These are phyloP conservation scores for Nasturtium officinale DNA, from an alignment of 345 rosid genomes.

Conservation along the genomic window DNA sequence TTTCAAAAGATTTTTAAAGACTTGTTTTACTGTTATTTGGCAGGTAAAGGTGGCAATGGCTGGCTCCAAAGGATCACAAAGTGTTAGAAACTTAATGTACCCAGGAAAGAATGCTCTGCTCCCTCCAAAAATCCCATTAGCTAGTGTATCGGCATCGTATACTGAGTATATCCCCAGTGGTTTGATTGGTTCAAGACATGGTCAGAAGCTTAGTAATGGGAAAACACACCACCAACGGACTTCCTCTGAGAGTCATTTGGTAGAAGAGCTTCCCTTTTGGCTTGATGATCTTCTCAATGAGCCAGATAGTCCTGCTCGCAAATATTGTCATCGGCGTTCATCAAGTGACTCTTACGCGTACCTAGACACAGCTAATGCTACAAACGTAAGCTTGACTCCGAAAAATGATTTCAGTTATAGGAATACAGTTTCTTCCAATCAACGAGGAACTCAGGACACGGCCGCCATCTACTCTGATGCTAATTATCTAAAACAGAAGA, in stretches of 20 bases:
- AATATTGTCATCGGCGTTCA: conserved; percentile 93
- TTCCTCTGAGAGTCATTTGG: conserved; percentile 78
- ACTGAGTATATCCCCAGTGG: conserved; percentile 63
- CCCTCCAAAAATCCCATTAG: conserved; percentile 94
- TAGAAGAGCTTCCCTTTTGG: conserved; percentile 99
- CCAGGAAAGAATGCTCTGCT: conserved; percentile 80
- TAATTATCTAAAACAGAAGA: conserved; percentile 54
- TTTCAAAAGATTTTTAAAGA: background rate
- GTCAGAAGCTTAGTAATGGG: conserved; percentile 69
- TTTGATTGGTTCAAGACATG: conserved; percentile 63
- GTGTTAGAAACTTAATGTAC: conserved; percentile 64
- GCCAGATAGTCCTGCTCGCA: conserved; percentile 88
- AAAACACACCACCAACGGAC: conserved; percentile 77
- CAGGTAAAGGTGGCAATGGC: conserved; percentile 62
- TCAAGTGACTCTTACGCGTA: conserved; percentile 98
- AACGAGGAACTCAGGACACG: conserved; percentile 58
- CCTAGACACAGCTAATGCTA: conserved; percentile 61
- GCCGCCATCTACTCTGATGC: conserved; percentile 56
- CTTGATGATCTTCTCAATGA: conserved; percentile 98
- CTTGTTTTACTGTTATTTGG: conserved; percentile 24
- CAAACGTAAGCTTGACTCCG: conserved; percentile 59
- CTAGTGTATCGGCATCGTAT: conserved; percentile 64
- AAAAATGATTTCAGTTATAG: conserved; percentile 64
- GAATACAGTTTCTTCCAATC: conserved; percentile 48
- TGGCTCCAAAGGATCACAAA: conserved; percentile 78